Evolutionary conservation across 495 filamentous ascomycete genomes (phyloP), one percentile per base, ranked within the genome.

Genomic region (Podospora pseudopauciseta): DNA sequence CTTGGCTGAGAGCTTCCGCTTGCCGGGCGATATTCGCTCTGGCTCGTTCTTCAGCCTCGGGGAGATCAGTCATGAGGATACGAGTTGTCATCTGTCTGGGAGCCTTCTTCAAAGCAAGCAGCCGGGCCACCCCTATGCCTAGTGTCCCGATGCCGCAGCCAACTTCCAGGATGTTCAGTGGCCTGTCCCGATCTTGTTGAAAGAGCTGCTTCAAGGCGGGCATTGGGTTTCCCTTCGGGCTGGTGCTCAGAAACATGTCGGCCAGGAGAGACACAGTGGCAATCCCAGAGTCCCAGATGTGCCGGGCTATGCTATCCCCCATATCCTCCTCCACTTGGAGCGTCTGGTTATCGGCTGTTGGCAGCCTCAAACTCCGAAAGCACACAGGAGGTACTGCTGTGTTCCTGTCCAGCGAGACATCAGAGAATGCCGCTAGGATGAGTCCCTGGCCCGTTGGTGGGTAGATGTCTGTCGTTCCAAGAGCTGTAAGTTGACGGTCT

Each of bases 261-360:
- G 77, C 80, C 60, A 84, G 65, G 16, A 77, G 72, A 13, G 73
- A 79, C 0, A 80, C 75, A 9, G 78, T 78, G 4, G 80, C 69
- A 4, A 82, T 69, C 5, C 82, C 81, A 27, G 73, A 82, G 77
- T 88, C 94, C 95, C 95, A 99, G 60, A 98, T 87, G 78, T 99
- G 95, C 18, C 93, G 85, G 18, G 94, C 94, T 72, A 99, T 97
- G 75, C 92, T 97, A 75, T 98, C 93, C 6, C 94, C 94, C 2
- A 93, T 93, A 68, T 98, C 94, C 73, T 99, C 95, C 81, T 90
- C 91, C 23, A 97, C 86, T 63, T 74, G 69, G 53, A 77, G 66
- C 19, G 65, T 60, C 49, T 64, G 70, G 18, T 49, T 65, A 13
- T 73, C 63, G 68, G 72, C 54, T 1, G 64, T 59, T 13, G 70